Evolutionary conservation across 495 filamentous ascomycete species (phyloP).

Genomic region (Neurospora discreta): DNA sequence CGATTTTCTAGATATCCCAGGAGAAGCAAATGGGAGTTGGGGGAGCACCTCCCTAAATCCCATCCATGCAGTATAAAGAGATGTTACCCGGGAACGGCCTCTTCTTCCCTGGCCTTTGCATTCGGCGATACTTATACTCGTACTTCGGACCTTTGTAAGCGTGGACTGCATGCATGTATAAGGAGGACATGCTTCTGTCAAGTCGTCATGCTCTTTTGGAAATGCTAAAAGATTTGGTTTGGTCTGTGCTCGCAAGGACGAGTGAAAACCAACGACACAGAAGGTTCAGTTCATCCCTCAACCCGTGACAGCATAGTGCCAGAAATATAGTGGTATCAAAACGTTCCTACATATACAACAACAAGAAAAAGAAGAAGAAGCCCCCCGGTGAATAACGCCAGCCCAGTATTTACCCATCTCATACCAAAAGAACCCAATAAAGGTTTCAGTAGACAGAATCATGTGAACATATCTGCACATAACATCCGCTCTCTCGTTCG

Average conservation of each 20-base stretch:
- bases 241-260: not conserved
- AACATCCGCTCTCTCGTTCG: not conserved
- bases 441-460: not conserved
- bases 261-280: too few relatives aligned
- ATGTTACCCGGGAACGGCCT: too few relatives aligned
- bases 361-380: not conserved
- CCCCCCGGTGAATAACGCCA: not conserved
- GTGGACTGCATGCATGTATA: not conserved
- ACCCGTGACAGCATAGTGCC: not conserved
- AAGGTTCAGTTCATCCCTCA: too few relatives aligned
- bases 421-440: not conserved
- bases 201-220: not conserved
- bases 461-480: not conserved
- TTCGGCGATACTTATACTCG: not conserved
- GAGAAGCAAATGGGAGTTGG: too few relatives aligned
- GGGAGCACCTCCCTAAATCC: too few relatives aligned
- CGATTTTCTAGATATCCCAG: too few relatives aligned
- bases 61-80: too few relatives aligned
- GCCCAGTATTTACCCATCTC: not conserved
- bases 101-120: too few relatives aligned
- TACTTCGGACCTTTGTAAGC: not conserved
- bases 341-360: not conserved
- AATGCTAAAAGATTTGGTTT: not conserved
- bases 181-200: too few relatives aligned
- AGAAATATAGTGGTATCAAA: not conserved